These are phyloP conservation scores for Podaxis mareebaensis DNA, from an alignment of 768 basidiomycete species.

Conservation along the genomic window DNA sequence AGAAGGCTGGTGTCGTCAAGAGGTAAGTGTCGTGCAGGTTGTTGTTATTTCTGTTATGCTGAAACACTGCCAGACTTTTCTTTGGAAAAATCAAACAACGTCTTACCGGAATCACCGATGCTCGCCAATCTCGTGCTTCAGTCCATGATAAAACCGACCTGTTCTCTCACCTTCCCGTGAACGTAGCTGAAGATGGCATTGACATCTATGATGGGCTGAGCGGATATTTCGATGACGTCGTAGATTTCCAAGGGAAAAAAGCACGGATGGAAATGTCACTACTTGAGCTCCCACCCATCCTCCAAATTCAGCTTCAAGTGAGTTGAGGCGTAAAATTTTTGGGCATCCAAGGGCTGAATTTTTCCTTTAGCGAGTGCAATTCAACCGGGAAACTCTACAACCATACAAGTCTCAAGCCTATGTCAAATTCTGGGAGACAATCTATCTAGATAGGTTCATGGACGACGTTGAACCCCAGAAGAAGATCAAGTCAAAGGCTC, in stretches of 20 bases:
- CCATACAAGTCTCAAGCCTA: constrained; percentile 97
- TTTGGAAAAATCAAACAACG: constrained; percentile 82
- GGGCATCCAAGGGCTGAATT: constrained; percentile 10
- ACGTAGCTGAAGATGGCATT: constrained; percentile 84
- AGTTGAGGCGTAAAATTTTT: neutral
- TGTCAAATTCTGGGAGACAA: constrained; percentile 83
- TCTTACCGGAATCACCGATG: constrained; percentile 37
- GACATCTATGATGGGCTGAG: constrained; percentile 95
- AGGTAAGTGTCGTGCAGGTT: constrained; percentile 43
- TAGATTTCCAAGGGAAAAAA: constrained; percentile 86
- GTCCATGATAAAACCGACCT: constrained; percentile 87
- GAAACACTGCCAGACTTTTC: constrained; percentile 50
- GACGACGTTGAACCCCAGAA: constrained; percentile 72
- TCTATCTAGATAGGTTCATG: constrained; percentile 92
- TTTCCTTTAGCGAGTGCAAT: constrained; percentile 77
- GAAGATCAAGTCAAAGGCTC: constrained; percentile 65
- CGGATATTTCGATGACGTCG: constrained; percentile 85
- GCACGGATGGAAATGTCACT: constrained; percentile 86
- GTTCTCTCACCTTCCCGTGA: constrained; percentile 93
- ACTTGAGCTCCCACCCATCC: constrained; percentile 82
- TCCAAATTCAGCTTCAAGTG: constrained; percentile 97
- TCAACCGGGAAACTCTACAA: constrained; percentile 87
- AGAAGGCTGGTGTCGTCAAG: constrained; percentile 80
- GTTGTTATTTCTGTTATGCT: neutral
- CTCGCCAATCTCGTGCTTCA: constrained; percentile 46